Evolutionary conservation across 1,284 basidiomycete genomes (phyloP), one percentile per base, ranked within the genome.

Genomic region (Bondarzewia mesenterica): DNA sequence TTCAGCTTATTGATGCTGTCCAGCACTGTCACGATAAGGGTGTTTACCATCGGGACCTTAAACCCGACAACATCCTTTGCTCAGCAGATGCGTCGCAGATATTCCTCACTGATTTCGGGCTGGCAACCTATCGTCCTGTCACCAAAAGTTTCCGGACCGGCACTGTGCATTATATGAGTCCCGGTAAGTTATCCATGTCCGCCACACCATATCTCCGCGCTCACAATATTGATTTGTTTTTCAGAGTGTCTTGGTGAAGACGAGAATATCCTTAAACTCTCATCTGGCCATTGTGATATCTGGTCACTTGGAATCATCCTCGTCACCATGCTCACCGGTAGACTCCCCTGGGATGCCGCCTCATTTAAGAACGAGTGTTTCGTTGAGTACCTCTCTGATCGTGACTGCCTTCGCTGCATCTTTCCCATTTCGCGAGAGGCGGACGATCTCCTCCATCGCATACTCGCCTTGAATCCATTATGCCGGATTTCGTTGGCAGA

Each of bases 331-430:
- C 82, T 91, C 41, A 87, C 85, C 54, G 86, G 87, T 25, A 79
- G 86, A 27, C 90, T 87, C 62, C 93, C 92, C 4, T 97, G 94
- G 95, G 76, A 79, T 52, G 74, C 78, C 56, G 92, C 94, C 2
- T 15, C 38, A 16, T 78, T 72, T 42, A 66, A 74, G 3, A 69
- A 74, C 27, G 93, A 97, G 65, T 75, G 80, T 36, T 86, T 82
- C 32, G 15, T 16, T 12, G 8, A 20, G 14, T 29, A 22, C 20
- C 40, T 32, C 37, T 7, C 26, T 3, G 18, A 47, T 21, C 25
- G 23, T 4, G n/a, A 29, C 14, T 41, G 21, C 26, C 38, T 47
- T 23, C 36, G 14, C 25, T 21, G 21, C 18, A 40, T 47, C 36
- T 22, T 47, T 5, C 46, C 46, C 3, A 47, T 47, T 96, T 89